Conservation (phyloP, 2,329 filamentous ascomycete species). For the Aspergillus pseudonomiae region DNA sequence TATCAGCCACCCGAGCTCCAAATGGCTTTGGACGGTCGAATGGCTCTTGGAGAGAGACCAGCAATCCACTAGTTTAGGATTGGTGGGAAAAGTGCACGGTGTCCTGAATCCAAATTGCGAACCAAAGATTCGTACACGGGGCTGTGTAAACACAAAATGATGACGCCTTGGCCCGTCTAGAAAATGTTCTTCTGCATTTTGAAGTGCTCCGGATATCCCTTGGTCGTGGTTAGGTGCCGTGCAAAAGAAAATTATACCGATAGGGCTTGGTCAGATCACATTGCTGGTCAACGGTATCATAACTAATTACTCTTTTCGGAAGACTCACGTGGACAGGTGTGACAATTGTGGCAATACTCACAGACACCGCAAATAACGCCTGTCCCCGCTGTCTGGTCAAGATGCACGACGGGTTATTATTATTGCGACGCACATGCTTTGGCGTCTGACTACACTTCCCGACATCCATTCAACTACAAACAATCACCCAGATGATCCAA, state of each 20-base stretch:
- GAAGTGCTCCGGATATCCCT: neutral
- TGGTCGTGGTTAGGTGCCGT: neutral
- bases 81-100: neutral
- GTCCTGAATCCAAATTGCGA: neutral
- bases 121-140: neutral
- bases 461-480: neutral
- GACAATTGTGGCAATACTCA: neutral
- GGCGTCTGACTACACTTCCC: neutral
- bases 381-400: neutral
- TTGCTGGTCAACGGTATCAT: neutral
- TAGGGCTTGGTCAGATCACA: neutral
- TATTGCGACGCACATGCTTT: conserved; percentile 6
- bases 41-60: too few relatives aligned
- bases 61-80: neutral
- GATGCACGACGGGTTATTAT: neutral
- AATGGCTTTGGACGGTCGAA: too few relatives aligned
- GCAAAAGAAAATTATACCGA: too few relatives aligned
- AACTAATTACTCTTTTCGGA: neutral
- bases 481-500: neutral
- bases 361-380: too few relatives aligned
- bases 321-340: neutral
- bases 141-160: neutral
- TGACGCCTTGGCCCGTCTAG: neutral
- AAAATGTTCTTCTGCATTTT: neutral
- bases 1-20: neutral